Evolutionary conservation across 306 rosid species (phyloP), one percentile per base, ranked within the genome.

Genomic region (Acacia acuminata): DNA sequence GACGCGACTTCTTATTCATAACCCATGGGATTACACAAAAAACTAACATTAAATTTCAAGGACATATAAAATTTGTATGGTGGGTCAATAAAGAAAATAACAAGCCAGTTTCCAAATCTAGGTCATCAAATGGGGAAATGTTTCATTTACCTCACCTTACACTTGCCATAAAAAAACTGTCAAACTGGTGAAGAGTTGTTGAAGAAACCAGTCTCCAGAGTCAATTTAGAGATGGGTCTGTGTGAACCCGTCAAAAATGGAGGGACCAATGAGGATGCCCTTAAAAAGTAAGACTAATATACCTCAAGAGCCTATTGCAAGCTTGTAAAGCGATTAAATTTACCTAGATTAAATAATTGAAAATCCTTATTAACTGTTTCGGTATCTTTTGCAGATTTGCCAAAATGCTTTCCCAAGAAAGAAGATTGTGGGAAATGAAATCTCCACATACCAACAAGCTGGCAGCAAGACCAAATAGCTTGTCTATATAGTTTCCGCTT

Each of bases 341-440:
- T 55, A 1, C 27, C 11, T 15, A 9, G 6, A 8, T 24, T 22
- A 11, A 60, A 60, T 22, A 24, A 60, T 60, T 60, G 32, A 7
- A 22, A 22, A 10, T 60, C 32, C 4, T 10, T 10, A 9, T 24
- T 22, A 22, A 63, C n/a, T n/a, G n/a, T n/a, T n/a, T n/a, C n/a
- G n/a, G n/a, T n/a, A n/a, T n/a, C n/a, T n/a, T n/a, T n/a, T n/a
- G n/a, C n/a, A n/a, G n/a, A n/a, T n/a, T n/a, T n/a, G n/a, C n/a
- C n/a, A n/a, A n/a, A n/a, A n/a, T 84, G 15, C 88, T 93, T 16
- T 89, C 94, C 5, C 87, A 88, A 75, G 97, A 93, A 79, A 90
- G 87, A 69, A 81, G 82, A 48, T 79, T 78, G 19, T 90, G 95
- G 16, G 86, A 87, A 20, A 84, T 83, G 63, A 89, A 61, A 85